A percentile compares a stretch with the other conserved stretches of the same genome.
These are phyloP conservation scores for Candida ipomoeae DNA, from an alignment of 805 yeast species.

Conservation along the genomic window DNA sequence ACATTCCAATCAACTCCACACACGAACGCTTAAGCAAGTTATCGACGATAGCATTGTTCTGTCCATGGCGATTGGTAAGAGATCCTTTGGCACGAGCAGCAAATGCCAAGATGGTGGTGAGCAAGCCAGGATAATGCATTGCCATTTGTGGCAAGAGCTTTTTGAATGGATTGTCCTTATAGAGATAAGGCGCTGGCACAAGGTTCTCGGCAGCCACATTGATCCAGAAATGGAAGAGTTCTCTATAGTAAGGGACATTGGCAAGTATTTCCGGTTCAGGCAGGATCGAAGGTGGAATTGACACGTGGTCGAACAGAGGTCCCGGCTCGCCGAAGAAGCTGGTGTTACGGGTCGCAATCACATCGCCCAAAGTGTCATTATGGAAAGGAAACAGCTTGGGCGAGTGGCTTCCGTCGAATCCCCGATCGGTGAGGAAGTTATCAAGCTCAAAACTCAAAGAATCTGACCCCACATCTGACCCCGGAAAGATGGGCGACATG, in stretches of 20 bases:
- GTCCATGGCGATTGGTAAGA: slow-evolving; percentile 23
- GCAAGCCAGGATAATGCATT: slow-evolving; percentile 50
- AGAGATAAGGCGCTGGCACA: slow-evolving; percentile 62
- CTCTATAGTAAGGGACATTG: slow-evolving; percentile 56
- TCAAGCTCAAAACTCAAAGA: slow-evolving; percentile 1
- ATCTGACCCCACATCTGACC: background rate
- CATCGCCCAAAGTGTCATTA: background rate
- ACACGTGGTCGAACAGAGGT: slow-evolving; percentile 7
- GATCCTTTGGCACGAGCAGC: slow-evolving; percentile 31
- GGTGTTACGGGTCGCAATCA: background rate
- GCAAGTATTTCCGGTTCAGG: slow-evolving; percentile 56
- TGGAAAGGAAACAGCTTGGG: slow-evolving; percentile 2
- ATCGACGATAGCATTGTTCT: slow-evolving; percentile 40
- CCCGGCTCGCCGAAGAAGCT: background rate
- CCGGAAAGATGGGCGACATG: background rate
- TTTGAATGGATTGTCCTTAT: slow-evolving; percentile 62
- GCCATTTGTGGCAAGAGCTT: slow-evolving; percentile 66
- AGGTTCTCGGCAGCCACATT: slow-evolving; percentile 56
- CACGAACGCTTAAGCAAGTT: slow-evolving; percentile 55
- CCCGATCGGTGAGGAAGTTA: slow-evolving; percentile 1
- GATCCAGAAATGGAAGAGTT: slow-evolving; percentile 59
- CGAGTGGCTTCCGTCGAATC: background rate
- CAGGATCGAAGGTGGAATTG: slow-evolving; percentile 31
- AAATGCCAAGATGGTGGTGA: slow-evolving; percentile 51
- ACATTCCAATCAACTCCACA: slow-evolving; percentile 47